Evolutionary conservation across 768 basidiomycete species (phyloP), one percentile per base, ranked within the genome.

Genomic region (Mycena crocata): DNA sequence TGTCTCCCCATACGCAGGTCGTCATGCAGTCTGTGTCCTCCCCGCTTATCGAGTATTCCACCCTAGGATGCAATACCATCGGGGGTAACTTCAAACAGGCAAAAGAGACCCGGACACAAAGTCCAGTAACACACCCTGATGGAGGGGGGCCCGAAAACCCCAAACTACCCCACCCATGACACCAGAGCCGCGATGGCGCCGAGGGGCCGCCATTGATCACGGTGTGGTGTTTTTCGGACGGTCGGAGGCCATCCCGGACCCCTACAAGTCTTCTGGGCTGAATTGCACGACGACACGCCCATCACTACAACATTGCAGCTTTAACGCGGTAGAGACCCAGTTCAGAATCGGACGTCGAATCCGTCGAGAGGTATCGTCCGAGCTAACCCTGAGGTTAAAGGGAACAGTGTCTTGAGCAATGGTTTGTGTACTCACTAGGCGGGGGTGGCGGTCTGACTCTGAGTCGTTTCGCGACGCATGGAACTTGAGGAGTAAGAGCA

Each of bases 241-340:
- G 50, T 61, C 59, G 59, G 59, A 61, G 59, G 59, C 59, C 59
- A 61, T 61, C 59, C 59, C 59, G 59, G 59, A 51, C 59, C 59
- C 49, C 49, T 61, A 50, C 59, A 61, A 61, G 59, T 61, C 59
- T 61, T 50, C 59, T 61, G 37, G 49, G 59, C 49, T 61, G 48
- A 51, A 24, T 51, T 40, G 46, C 59, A 40, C 44, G 59, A 3
- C 30, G n/a, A 21, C 24, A 15, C 21, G 28, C 59, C 59, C 59
- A 15, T 39, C 35, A 50, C 48, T 48, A 21, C 39, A 32, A 46
- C 44, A 32, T 21, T 34, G 23, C 57, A 49, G 57, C 56, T 57
- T 51, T 32, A 17, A 17, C 59, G 59, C 59, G 59, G 59, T 61
- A 42, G 59, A 61, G 49, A 42, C 28, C 28, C 49, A 28, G 59